These are phyloP conservation scores for Suillus tomentosus DNA, from an alignment of 768 basidiomycete species.

Conservation along the genomic window DNA sequence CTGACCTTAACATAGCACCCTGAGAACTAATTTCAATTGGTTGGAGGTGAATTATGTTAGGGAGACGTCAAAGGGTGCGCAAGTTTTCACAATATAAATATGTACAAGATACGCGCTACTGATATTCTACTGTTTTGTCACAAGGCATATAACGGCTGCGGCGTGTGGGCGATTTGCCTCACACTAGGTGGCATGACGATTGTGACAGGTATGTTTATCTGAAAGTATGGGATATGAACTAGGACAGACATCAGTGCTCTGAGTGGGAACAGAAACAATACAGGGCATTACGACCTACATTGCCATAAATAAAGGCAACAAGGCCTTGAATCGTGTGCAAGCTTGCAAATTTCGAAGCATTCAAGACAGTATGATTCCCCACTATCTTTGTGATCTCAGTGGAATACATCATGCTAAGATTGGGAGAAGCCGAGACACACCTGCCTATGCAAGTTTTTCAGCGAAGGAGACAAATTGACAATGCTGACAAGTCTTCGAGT, in stretches of 20 bases:
- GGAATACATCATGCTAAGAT: neutral
- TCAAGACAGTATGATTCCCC: neutral
- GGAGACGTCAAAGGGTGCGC: too few species aligned
- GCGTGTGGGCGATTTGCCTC: neutral
- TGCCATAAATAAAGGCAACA: neutral
- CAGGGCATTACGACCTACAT: neutral
- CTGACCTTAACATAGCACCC: too few species aligned
- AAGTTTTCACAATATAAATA: too few species aligned
- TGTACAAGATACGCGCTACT: too few species aligned
- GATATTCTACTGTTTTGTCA: too few species aligned
- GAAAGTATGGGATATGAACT: too few species aligned
- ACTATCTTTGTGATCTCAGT: slow-evolving; percentile 11
- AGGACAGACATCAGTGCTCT: neutral
- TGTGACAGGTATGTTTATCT: neutral
- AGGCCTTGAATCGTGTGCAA: neutral
- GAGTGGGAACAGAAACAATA: neutral
- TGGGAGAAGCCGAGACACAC: neutral
- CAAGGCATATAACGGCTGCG: neutral
- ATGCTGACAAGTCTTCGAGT: neutral
- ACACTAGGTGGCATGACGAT: neutral
- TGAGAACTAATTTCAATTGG: too few species aligned
- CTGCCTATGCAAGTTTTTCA: neutral
- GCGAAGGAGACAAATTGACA: neutral
- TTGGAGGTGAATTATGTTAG: too few species aligned
- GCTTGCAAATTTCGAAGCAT: neutral